These are phyloP conservation scores for Oryza nivara DNA, from an alignment of 176 grass and related monocot genomes.

Conservation along the genomic window DNA sequence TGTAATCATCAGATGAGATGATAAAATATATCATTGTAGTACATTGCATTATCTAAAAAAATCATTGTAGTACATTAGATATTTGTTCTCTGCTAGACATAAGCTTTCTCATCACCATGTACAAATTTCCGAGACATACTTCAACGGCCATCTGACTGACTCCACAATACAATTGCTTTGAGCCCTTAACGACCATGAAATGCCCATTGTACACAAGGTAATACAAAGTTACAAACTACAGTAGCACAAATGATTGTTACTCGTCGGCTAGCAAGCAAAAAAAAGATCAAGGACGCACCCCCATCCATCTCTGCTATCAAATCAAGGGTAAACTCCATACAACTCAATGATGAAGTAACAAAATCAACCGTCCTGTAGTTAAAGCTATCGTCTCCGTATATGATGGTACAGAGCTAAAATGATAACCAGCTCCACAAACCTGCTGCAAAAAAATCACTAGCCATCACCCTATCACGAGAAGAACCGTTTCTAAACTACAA, in stretches of 20 bases:
- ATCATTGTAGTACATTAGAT: too few relatives aligned
- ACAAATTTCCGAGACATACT: too few relatives aligned
- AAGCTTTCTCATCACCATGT: too few relatives aligned
- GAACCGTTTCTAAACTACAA: neutral
- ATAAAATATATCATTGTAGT: too few relatives aligned
- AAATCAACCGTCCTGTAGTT: neutral
- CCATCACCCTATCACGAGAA: neutral
- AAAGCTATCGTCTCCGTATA: neutral
- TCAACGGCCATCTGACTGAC: too few relatives aligned
- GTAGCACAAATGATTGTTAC: neutral
- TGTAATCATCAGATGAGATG: too few relatives aligned
- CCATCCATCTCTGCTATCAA: neutral
- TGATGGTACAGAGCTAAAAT: neutral
- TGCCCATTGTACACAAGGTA: neutral
- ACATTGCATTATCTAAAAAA: too few relatives aligned
- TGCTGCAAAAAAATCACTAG: neutral
- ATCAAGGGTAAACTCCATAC: neutral
- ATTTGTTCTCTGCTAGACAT: too few relatives aligned
- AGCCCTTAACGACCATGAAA: too few relatives aligned
- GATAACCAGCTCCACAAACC: too few relatives aligned
- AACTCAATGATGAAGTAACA: neutral
- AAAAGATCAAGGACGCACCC: neutral
- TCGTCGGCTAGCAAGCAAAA: neutral
- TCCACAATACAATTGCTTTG: too few relatives aligned
- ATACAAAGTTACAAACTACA: neutral